phyloP scores from a whole-genome alignment of 2,329 filamentous ascomycete genomes.

The Hypoxylon sp. region DNA sequence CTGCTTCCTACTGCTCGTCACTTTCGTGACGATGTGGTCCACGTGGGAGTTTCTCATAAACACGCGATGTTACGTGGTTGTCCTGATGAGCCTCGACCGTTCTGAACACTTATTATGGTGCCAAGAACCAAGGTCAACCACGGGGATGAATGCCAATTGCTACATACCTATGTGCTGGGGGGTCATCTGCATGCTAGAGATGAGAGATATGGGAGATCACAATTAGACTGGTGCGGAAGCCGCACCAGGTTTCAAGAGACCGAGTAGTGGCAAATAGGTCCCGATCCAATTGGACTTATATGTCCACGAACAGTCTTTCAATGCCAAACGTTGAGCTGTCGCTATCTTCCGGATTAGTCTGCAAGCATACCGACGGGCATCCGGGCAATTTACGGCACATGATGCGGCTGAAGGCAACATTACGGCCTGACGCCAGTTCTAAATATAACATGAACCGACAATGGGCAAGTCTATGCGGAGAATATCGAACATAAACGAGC shows the following conservation, averaged over 20 bases:
- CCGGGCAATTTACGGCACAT: constrained; percentile 14
- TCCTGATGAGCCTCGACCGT: constrained; percentile 5
- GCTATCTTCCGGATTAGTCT: constrained; percentile 17
- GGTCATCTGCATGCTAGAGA: constrained; percentile 1
- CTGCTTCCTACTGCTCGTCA: not conserved
- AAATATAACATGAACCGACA: constrained; percentile 22
- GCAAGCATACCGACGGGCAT: constrained; percentile 21
- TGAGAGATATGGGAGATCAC: not conserved
- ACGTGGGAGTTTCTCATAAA: constrained; percentile 29
- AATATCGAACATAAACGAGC: constrained; percentile 8
- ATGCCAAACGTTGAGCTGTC: constrained; percentile 12
- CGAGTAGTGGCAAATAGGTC: constrained; percentile 13
- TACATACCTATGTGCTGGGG: constrained; percentile 9
- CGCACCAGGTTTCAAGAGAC: not conserved
- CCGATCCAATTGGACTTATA: constrained; percentile 7
- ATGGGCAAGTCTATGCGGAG: constrained; percentile 13
- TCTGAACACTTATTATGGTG: constrained; percentile 13
- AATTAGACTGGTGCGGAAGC: constrained; percentile 8
- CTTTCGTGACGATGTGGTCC: constrained; percentile 11
- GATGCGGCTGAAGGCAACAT: constrained; percentile 26
- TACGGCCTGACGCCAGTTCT: constrained; percentile 17
- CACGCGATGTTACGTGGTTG: constrained; percentile 23
- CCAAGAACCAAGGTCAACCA: constrained; percentile 25
- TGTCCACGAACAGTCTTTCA: constrained; percentile 3
- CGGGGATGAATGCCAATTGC: constrained; percentile 18